A percentile compares a stretch with the other conserved stretches of the same genome.
These are phyloP conservation scores for Candida taoyuanica DNA, from an alignment of 805 yeast genomes.

Conservation along the genomic window DNA sequence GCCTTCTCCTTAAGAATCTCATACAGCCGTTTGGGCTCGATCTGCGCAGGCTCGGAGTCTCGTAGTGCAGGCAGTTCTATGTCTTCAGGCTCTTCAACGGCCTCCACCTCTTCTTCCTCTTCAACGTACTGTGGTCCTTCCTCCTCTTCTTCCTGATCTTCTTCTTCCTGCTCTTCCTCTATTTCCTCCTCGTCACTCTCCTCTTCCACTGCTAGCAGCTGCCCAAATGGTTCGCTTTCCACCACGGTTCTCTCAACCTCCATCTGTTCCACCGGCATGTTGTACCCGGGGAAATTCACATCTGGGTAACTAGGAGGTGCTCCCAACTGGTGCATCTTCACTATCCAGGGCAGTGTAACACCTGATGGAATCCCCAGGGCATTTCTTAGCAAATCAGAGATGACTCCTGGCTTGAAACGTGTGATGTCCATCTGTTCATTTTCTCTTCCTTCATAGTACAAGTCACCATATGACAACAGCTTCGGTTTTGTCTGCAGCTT, in stretches of 20 bases:
- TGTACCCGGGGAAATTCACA: conserved; percentile 51
- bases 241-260: conserved; percentile 13
- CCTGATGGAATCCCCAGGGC: conserved; percentile 66
- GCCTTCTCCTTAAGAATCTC: conserved; percentile 23
- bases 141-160: conserved; percentile 24
- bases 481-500: conserved; percentile 72
- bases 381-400: conserved; percentile 54
- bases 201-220: conserved; percentile 27
- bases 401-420: conserved; percentile 58
- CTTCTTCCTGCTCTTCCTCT: conserved; percentile 22
- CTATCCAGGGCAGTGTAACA: conserved; percentile 65
- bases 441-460: conserved; percentile 76
- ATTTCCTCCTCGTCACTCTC: conserved; percentile 21
- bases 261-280: conserved; percentile 34
- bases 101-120: conserved; percentile 8
- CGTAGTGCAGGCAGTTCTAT: conserved; percentile 17
- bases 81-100: conserved; percentile 13
- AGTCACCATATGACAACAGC: conserved; percentile 65
- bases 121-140: conserved; percentile 9
- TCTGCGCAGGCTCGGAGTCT: conserved; percentile 6
- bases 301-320: conserved; percentile 80
- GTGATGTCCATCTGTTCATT: conserved; percentile 39
- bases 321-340: conserved; percentile 63
- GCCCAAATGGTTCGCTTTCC: conserved; percentile 28
- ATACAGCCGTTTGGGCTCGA: conserved; percentile 23